These are phyloP conservation scores for Euryodendron excelsum DNA, from an alignment of 148 eudicot genomes.

Conservation along the genomic window DNA sequence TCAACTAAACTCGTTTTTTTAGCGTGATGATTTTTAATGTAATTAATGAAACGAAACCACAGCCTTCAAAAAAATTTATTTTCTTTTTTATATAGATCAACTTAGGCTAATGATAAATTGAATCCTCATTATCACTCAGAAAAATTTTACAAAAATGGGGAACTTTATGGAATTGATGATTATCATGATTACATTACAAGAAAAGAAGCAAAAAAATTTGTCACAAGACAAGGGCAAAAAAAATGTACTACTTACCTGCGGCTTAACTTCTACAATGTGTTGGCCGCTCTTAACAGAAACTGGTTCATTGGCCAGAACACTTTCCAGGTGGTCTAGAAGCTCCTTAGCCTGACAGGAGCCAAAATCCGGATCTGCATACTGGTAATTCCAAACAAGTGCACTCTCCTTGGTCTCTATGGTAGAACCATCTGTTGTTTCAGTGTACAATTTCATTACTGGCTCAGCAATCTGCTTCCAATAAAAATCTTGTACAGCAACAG, in stretches of 20 bases:
- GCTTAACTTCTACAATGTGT: constrained; percentile 72
- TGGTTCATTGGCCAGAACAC: constrained; percentile 76
- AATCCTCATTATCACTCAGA: neutral
- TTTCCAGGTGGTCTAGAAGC: constrained; percentile 70
- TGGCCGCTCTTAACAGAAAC: constrained; percentile 77
- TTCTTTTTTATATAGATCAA: neutral
- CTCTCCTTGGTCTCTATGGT: constrained; percentile 63
- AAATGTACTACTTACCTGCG: constrained; percentile 49
- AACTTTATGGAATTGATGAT: constrained; percentile 2
- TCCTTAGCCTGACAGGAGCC: constrained; percentile 78
- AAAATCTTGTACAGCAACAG: constrained; percentile 50
- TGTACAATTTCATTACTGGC: constrained; percentile 66
- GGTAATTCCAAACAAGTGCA: constrained; percentile 67
- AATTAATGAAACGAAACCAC: neutral
- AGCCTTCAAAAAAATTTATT: neutral
- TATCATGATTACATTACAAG: neutral
- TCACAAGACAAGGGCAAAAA: too few relatives aligned
- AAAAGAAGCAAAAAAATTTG: neutral
- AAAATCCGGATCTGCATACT: constrained; percentile 67
- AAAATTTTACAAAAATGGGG: neutral
- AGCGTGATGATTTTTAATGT: too few relatives aligned
- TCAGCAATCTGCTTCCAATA: constrained; percentile 74
- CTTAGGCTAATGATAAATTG: neutral
- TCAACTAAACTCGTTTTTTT: too few relatives aligned
- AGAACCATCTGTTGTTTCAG: constrained; percentile 79